These are phyloP conservation scores for Globisporangium viniferum DNA, from an alignment of 352 stramenopile species.

Conservation along the genomic window DNA sequence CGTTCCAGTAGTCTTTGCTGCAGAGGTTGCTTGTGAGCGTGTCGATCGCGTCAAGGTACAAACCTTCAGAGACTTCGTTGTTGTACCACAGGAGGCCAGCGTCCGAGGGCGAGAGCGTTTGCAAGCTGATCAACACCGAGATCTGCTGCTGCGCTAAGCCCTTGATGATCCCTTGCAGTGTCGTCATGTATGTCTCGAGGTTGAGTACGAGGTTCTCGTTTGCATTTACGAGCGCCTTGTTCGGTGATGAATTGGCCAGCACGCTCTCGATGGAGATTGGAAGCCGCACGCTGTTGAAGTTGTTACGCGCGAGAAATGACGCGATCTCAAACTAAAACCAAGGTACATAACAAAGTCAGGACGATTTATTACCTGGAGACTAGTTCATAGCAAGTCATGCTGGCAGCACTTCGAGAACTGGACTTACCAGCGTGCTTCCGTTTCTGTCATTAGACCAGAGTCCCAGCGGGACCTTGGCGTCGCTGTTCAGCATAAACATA, in stretches of 20 bases:
- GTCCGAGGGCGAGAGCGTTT: constrained; percentile 24
- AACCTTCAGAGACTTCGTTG: constrained; percentile 27
- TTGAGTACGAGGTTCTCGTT: constrained; percentile 34
- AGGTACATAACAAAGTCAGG: neutral
- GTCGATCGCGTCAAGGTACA: constrained; percentile 44
- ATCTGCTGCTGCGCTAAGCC: constrained; percentile 42
- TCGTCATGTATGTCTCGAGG: constrained; percentile 32
- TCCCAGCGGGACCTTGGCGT: constrained; percentile 46
- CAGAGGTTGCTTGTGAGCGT: constrained; percentile 43
- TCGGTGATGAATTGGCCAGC: constrained; percentile 34
- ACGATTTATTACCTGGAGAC: neutral
- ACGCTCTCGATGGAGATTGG: constrained; percentile 35
- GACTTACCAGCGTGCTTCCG: constrained; percentile 44
- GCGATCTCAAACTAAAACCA: constrained; percentile 34
- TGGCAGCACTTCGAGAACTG: neutral
- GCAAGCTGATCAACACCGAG: constrained; percentile 41
- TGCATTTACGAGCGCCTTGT: constrained; percentile 26
- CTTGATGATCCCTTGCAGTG: constrained; percentile 44
- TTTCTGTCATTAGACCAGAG: constrained; percentile 62
- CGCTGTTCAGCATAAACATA: constrained; percentile 12
- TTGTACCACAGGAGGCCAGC: neutral
- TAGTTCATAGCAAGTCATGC: neutral
- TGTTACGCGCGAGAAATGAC: constrained; percentile 40
- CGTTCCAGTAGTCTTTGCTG: constrained; percentile 65
- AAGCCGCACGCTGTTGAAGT: constrained; percentile 50